Base-by-base conservation (phyloP, 2,329 filamentous ascomycete genomes). In the Neonectria coccinea region DNA sequence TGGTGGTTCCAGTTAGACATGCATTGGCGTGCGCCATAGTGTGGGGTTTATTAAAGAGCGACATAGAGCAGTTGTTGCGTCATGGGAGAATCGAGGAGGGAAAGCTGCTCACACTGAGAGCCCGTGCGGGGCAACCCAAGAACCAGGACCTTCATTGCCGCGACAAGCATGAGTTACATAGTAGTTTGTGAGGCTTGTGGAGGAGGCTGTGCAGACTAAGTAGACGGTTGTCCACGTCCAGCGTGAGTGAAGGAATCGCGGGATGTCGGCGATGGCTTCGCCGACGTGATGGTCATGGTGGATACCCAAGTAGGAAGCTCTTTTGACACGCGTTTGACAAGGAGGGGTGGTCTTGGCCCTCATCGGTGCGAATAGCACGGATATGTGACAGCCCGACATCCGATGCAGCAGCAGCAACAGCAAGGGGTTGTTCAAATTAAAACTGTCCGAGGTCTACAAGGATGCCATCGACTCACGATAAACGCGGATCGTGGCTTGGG, bases 271-370 rank as follows among this genome's bases (percentile, higher is more conserved):
- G 20, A 39, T 29, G 33, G 20, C 31, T 16, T 22, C 25, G 16
- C 54, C 47, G 59, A 62, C 18, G 11, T 25, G 39, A 18, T 29
- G 54, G 48, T 20, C 31, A 29, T 20, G 42, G 18, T 47, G 31
- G 51, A 33, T 31, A 27, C 53, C 53, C 16, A 31, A 53, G 51
- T 11, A 42, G 47, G 47, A 57, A 62, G 47, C 29, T 52, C 36
- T 44, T 45, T 52, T 36, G 52, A 45, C 12, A 8, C 14, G 27
- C 10, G 16, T 27, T 50, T 18, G 33, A 25, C 22, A 5, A 4
- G 9, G 27, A 14, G 27, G 27, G 25, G 12, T 12, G 2, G 10
- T 31, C 29, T 31, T 31, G 29, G 29, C 10, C 10, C 29, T 31
- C 33, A 39, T 39, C 36, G 36, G 3, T 39, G 36, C 36, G 14